Evolutionary conservation across 345 rosid species (phyloP), one percentile per base, ranked within the genome.

Genomic region (Populus simonii): DNA sequence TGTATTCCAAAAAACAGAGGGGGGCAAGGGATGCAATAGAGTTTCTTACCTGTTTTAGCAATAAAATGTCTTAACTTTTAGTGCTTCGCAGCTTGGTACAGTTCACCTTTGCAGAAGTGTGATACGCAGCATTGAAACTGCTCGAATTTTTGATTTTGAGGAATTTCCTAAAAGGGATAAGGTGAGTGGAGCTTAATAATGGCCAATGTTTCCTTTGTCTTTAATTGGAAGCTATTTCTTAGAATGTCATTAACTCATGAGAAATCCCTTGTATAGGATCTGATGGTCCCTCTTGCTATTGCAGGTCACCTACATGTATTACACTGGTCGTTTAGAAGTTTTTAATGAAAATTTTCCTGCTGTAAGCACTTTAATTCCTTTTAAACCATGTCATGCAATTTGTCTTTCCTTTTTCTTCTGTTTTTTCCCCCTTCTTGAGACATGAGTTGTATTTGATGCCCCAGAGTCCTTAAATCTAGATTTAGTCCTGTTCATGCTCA

Each of bases 241-340:
- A 16, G 27, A 43, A 9, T 45, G 9, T 11, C n/a, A 47, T 7
- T 57, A 23, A 57, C 83, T 35, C 45, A 41, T 10, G 3, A 12
- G 15, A 41, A 41, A 41, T 41, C 15, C 15, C 20, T 16, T 20
- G 36, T 41, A 27, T 27, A 33, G 35, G 29, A 10, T 77, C 16
- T 84, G 80, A 79, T 67, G 39, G 15, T 41, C 66, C 35, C 7
- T 31, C 7, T 73, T 80, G 57, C 74, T 72, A 35, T 57, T 80
- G 65, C 92, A 96, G 98, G 99, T 94, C 59, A 94, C 98, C 35
- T 96, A 96, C 83, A 94, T 96, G 99, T 96, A 96, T 86, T 96
- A 96, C 74, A 96, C 98, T 25, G 98, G 98, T 61, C 93, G 98
- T 75, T 89, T 96, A 89, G 99, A 96, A 86, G 99, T 96, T 78